phyloP scores from a whole-genome alignment of 768 basidiomycete genomes.

The Paxillus ammoniavirescens region DNA sequence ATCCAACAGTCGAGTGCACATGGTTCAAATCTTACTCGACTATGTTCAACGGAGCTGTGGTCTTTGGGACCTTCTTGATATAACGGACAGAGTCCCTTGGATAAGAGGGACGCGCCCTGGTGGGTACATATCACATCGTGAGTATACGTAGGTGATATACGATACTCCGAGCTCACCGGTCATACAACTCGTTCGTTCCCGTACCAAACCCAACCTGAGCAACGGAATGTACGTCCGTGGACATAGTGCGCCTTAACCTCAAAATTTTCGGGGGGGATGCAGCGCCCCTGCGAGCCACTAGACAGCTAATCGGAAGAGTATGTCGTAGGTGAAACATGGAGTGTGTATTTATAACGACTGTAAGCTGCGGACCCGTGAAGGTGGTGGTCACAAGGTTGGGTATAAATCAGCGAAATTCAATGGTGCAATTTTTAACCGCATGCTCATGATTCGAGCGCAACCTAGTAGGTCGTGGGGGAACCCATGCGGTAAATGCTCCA shows the following conservation, averaged over 20 bases:
- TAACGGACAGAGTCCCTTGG: conserved; percentile 58
- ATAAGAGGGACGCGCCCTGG: conserved; percentile 81
- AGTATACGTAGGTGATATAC: neutral
- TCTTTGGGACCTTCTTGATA: conserved; percentile 50
- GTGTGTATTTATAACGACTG: neutral
- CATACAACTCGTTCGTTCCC: conserved; percentile 84
- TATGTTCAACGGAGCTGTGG: conserved; percentile 49
- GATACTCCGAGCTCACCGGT: conserved; percentile 43
- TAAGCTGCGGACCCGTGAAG: conserved; percentile 1
- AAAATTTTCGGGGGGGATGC: neutral
- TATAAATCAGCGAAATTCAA: no score
- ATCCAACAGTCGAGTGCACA: neutral
- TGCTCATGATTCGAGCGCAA: no score
- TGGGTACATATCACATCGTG: neutral
- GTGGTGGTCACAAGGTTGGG: neutral
- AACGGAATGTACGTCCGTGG: conserved; percentile 51
- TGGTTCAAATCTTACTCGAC: conserved; percentile 55
- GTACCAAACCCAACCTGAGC: conserved; percentile 74
- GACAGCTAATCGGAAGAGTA: neutral
- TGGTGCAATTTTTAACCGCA: no score
- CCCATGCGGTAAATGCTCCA: no score
- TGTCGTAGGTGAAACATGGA: neutral
- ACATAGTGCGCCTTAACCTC: conserved; percentile 20
- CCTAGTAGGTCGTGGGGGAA: no score
- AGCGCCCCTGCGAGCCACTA: neutral